Percentiles rank a stretch among this genome's conserved stretches.
phyloP scores from a whole-genome alignment of 345 rosid species.

The Salix arbutifolia region DNA sequence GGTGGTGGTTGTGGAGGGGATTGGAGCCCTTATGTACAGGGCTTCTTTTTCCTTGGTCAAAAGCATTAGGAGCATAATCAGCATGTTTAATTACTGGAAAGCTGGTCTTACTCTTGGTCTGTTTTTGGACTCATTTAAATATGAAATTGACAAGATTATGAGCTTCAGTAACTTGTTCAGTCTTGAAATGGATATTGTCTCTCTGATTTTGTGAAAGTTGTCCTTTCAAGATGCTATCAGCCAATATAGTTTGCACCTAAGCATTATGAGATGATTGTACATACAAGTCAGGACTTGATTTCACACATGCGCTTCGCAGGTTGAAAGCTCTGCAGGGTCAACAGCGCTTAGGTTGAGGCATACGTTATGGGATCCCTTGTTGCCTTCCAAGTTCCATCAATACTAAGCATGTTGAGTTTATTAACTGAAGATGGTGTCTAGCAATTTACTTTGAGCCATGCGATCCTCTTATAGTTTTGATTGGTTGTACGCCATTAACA shows the following conservation, averaged over 20 bases:
- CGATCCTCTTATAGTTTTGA: too few species aligned
- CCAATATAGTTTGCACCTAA: too few species aligned
- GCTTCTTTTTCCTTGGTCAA: conserved; percentile 51
- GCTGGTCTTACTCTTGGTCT: conserved; percentile 83
- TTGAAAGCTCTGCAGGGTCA: not conserved
- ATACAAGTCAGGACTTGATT: not conserved
- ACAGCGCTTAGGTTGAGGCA: not conserved
- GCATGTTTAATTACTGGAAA: conserved; percentile 86
- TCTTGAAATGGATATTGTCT: conserved; percentile 26
- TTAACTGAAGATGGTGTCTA: not conserved
- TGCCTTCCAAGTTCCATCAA: not conserved
- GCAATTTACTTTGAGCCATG: not conserved
- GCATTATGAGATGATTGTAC: not conserved
- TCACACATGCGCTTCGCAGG: too few species aligned
- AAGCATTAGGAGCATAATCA: conserved; percentile 48
- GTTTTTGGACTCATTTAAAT: conserved; percentile 93
- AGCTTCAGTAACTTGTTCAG: conserved; percentile 18
- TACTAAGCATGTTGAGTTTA: not conserved
- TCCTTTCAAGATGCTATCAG: too few species aligned
- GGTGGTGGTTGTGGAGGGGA: conserved; percentile 70
- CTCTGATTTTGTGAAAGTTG: conserved; percentile 14
- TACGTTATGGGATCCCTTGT: not conserved
- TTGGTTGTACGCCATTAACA: too few species aligned
- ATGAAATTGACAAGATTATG: conserved; percentile 36
- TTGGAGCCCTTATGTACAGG: conserved; percentile 84